Base-by-base conservation (phyloP, 2,329 filamentous ascomycete species). In the Alternaria metachromatica region DNA sequence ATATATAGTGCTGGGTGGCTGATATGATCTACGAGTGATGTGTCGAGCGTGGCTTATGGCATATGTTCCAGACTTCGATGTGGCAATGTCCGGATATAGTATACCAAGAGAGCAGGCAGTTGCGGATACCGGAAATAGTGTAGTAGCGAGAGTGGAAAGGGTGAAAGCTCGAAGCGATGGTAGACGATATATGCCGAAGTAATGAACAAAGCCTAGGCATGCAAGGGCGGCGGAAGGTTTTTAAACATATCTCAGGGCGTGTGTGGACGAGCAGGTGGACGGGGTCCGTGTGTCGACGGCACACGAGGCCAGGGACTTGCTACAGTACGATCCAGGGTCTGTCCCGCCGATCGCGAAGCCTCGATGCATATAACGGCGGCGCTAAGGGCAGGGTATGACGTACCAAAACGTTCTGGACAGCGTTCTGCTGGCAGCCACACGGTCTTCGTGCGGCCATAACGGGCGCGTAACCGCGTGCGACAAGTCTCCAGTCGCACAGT, bases 261-360 rank as follows among this genome's bases (percentile, higher is more conserved):
- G 44, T 54, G 60, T 65, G 60, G 64, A 67, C 26, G 66, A 65
- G 60, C 71, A 72, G 68, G 71, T 63, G 70, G 70, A 65, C 64
- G 60, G 55, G 55, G 67, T 57, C 60, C 55, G 43, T 58, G 55
- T 64, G 61, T 58, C 49, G 56, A 65, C 60, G 53, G 64, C 57
- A 59, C 28, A 53, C 15, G 30, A 37, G 49, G 30, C 49, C 49
- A 48, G 61, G 63, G 54, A 48, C 54, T 33, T 26, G 37, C 37
- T 41, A 41, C 37, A 41, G 33, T 41, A 26, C 51, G 57, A 62
- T 61, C 57, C 64, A 65, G 71, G 69, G 68, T 68, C 67, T 63
- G 60, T 46, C 46, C n/a, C 50, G 71, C 67, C 65, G 72, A 74
- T 74, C 71, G 51, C 53, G 56, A 61, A 69, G 65, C 67, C 71